Evolutionary conservation across 108 stramenopile genomes (phyloP), one percentile per base, ranked within the genome.

Genomic region (Craspedostauros australis): DNA sequence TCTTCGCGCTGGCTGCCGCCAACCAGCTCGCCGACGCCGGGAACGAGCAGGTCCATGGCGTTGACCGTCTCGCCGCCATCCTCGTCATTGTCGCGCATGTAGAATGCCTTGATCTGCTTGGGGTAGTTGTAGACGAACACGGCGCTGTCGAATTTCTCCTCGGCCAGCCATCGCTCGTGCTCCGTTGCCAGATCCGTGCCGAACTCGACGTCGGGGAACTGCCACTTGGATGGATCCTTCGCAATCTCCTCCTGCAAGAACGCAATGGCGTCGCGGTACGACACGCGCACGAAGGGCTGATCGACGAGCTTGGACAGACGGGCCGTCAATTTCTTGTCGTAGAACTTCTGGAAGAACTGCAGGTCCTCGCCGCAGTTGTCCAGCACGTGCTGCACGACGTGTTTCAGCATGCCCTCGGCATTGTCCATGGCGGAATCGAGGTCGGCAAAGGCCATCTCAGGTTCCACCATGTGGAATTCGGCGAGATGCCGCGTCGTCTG

Each of bases 71-170:
- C 90, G 18, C 96, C 94, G 33, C 84, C 76, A 69, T 94, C 96
- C 37, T 88, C 84, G 42, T 93, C 95, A 50, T 96, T 97, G 60
- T 96, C 93, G 19, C 97, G 69, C 99, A 99, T 99, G 79, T 99
- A 99, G 56, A 99, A 99, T 4, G 99, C 95, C 76, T 99, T 99
- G 66, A 97, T 97, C 20, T 58, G 52, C 49, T 92, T 90, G 16
- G 99, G 99, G 68, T 98, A 99, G 53, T 98, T 90, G 72, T 98
- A 96, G 23, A 99, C 95, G 65, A 99, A 99, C 3, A 95, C 91
- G 19, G 87, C 81, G 19, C 82, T 82, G 24, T 88, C 71, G 65
- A 91, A 95, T 49, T 95, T 77, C 25, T 77, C 86, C 67, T 98
- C 99, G 4, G 91, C 88, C 39, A 99, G 61, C 95, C 96, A 99